These are phyloP conservation scores for Parascedosporium putredinis DNA, from an alignment of 2,329 filamentous ascomycete species.

Conservation along the genomic window DNA sequence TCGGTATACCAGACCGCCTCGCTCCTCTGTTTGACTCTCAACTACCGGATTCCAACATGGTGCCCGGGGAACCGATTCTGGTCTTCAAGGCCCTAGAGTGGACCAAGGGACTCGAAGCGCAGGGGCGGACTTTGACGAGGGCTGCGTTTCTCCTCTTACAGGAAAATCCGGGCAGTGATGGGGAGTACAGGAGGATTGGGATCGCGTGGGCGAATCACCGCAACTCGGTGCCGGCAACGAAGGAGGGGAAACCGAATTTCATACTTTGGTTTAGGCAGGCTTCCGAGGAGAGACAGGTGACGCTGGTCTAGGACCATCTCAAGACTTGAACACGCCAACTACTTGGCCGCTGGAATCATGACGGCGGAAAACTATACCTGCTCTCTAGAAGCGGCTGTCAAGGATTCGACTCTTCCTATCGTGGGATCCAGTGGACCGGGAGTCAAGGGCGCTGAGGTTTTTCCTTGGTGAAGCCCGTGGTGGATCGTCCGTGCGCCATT, in stretches of 20 bases:
- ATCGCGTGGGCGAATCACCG: not conserved
- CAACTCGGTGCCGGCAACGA: not conserved
- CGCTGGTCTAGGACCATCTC: not conserved
- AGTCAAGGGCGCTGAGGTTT: too few species aligned
- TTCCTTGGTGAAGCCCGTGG: too few species aligned
- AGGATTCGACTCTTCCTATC: not conserved
- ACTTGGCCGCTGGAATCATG: too few species aligned
- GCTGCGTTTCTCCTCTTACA: not conserved
- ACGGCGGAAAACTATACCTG: too few species aligned
- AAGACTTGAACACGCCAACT: too few species aligned
- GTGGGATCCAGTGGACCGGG: too few species aligned
- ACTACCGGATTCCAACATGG: not conserved
- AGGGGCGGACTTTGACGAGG: not conserved
- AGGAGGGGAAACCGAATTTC: not conserved
- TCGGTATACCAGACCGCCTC: not conserved
- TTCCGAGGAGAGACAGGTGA: not conserved
- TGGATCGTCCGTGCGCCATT: too few species aligned
- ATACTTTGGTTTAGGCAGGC: not conserved
- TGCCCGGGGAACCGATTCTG: not conserved
- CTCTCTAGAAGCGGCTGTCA: not conserved
- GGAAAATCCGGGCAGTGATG: not conserved
- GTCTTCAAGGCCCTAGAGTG: not conserved
- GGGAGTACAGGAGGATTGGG: not conserved
- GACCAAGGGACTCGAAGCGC: not conserved
- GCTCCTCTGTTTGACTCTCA: not conserved